These are phyloP conservation scores for Septoria petroselini DNA, from an alignment of 2,329 filamentous ascomycete species.

Conservation along the genomic window DNA sequence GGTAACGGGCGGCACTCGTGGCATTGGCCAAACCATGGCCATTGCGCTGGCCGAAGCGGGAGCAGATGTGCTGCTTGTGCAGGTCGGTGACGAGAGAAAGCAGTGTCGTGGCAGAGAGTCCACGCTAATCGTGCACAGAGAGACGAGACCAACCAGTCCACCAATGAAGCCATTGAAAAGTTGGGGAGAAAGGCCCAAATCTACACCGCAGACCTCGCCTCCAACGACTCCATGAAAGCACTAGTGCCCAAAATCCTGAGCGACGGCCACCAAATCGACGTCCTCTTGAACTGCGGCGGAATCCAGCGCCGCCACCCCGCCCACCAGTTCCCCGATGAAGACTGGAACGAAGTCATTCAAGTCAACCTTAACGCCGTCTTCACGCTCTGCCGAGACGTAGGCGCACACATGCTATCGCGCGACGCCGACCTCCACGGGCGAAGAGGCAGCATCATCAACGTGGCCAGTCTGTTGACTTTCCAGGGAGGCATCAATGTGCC, in stretches of 20 bases:
- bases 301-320: constrained; percentile 77
- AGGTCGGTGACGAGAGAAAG: constrained; percentile 43
- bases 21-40: constrained; percentile 52
- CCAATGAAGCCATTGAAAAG: constrained; percentile 60
- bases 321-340: constrained; percentile 69
- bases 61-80: constrained; percentile 51
- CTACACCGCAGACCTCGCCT: constrained; percentile 68
- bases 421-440: constrained; percentile 50
- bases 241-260: constrained; percentile 61
- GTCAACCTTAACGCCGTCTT: constrained; percentile 85
- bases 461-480: constrained; percentile 76
- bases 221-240: constrained; percentile 56
- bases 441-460: constrained; percentile 75
- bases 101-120: not conserved
- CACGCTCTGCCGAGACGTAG: constrained; percentile 70
- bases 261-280: constrained; percentile 64
- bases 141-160: constrained; percentile 55
- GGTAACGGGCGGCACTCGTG: constrained; percentile 51
- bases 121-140: constrained; percentile 41
- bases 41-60: constrained; percentile 51
- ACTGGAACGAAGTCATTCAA: constrained; percentile 80
- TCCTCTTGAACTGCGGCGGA: constrained; percentile 82
- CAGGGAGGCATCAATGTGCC: constrained; percentile 86
- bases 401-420: constrained; percentile 70
- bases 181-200: constrained; percentile 65